These are phyloP conservation scores for Biancaea sappan DNA, from an alignment of 306 rosid genomes.

Conservation along the genomic window DNA sequence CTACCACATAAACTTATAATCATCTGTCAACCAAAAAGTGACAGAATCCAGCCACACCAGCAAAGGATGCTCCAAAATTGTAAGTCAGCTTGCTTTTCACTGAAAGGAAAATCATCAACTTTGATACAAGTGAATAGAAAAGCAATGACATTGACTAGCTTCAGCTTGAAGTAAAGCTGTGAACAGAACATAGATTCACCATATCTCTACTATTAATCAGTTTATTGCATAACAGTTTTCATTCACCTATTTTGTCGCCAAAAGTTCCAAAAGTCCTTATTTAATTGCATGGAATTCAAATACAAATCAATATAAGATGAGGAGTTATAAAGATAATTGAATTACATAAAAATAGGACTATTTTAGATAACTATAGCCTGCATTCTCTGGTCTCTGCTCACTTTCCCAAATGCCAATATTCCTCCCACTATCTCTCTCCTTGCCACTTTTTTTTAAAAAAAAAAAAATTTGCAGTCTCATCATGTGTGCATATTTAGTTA, in stretches of 20 bases:
- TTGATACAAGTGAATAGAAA: conserved; percentile 28
- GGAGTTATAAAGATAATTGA: background rate
- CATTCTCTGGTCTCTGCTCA: background rate
- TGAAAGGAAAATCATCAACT: conserved; percentile 51
- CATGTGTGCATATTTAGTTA: background rate
- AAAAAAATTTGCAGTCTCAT: too few species aligned
- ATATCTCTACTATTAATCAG: background rate
- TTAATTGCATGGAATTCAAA: background rate
- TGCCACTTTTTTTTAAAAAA: background rate
- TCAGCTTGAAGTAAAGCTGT: conserved; percentile 1
- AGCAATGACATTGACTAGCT: conserved; percentile 13
- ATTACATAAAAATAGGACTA: background rate
- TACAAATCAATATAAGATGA: background rate
- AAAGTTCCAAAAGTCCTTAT: background rate
- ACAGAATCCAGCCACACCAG: conserved; percentile 53
- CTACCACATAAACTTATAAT: conserved; percentile 36
- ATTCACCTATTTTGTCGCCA: background rate
- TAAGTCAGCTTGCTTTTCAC: conserved; percentile 48
- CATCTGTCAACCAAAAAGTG: conserved; percentile 53
- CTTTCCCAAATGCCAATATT: too few species aligned
- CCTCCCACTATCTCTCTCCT: background rate
- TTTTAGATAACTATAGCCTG: background rate
- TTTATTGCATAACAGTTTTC: background rate
- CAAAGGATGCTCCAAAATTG: conserved; percentile 56
- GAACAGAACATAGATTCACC: conserved; percentile 14